Percentiles rank a stretch among this genome's conserved stretches.
Evolutionary conservation across 2,329 filamentous ascomycete genomes (phyloP).

Genomic region (Ceratocystis albifundus): DNA sequence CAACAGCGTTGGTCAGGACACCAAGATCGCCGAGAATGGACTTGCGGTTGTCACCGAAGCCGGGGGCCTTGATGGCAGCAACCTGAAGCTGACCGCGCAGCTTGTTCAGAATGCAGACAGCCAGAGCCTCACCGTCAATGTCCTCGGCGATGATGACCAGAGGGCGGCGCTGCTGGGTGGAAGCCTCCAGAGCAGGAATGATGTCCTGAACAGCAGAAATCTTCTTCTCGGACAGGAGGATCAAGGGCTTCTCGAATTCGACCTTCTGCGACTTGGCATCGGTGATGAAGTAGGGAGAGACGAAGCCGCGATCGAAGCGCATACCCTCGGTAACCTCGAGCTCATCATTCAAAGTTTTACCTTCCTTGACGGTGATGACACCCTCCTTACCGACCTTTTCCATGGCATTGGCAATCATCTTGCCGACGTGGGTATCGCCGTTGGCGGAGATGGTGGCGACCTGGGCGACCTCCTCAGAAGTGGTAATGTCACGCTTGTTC

Average conservation of each 20-base stretch:
- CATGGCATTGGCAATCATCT: slow-evolving; percentile 96
- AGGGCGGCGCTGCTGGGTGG: slow-evolving; percentile 85
- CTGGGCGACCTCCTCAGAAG: slow-evolving; percentile 91
- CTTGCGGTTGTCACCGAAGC: slow-evolving; percentile 99
- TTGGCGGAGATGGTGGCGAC: slow-evolving; percentile 98
- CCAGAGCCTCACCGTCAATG: slow-evolving; percentile 95
- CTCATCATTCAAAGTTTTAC: slow-evolving; percentile 96
- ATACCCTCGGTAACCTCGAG: slow-evolving; percentile 98
- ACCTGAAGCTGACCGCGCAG: slow-evolving; percentile 98
- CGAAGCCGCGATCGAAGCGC: slow-evolving; percentile 98
- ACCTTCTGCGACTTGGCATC: slow-evolving; percentile 98
- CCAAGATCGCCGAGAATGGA: slow-evolving; percentile 95
- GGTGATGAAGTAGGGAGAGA: slow-evolving; percentile 99
- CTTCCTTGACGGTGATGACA: slow-evolving; percentile 99
- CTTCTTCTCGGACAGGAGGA: slow-evolving; percentile 99
- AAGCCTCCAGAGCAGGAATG: slow-evolving; percentile 92
- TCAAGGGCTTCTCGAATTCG: slow-evolving; percentile 98
- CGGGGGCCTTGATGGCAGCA: slow-evolving; percentile 94
- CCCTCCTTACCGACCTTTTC: slow-evolving; percentile 99
- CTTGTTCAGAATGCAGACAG: slow-evolving; percentile 99
- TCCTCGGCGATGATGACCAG: slow-evolving; percentile 98
- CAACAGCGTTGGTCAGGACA: slow-evolving; percentile 89
- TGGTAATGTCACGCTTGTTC: slow-evolving; percentile 98
- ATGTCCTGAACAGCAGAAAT: slow-evolving; percentile 99
- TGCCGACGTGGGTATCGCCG: slow-evolving; percentile 87